These are phyloP conservation scores for Lentinula sp. DNA, from an alignment of 768 basidiomycete species.

Conservation along the genomic window DNA sequence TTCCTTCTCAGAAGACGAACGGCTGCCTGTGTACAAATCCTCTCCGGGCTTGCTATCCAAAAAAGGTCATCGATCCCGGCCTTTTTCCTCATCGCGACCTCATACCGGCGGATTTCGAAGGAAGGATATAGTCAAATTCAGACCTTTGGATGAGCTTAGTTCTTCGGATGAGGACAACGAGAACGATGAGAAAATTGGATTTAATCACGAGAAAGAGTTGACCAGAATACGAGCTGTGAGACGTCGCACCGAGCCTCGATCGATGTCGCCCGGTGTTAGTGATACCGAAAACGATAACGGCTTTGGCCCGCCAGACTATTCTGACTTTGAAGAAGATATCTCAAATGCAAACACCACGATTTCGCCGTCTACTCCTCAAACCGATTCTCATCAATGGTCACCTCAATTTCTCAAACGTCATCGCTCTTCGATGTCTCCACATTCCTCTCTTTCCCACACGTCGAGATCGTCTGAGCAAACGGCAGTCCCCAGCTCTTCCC, in stretches of 20 bases:
- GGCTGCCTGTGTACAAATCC: slow-evolving; percentile 14
- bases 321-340: slow-evolving; percentile 25
- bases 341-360: background rate
- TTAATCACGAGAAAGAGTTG: slow-evolving; percentile 35
- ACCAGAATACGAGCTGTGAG: slow-evolving; percentile 27
- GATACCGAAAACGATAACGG: slow-evolving; percentile 14
- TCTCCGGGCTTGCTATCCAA: slow-evolving; percentile 13
- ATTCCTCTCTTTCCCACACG: background rate
- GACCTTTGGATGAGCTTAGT: slow-evolving; percentile 16
- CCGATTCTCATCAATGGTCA: slow-evolving; percentile 28
- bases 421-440: background rate
- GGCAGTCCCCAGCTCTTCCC: slow-evolving; percentile 8
- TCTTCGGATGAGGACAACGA: slow-evolving; percentile 29
- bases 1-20: background rate
- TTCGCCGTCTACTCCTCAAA: background rate
- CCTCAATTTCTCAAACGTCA: slow-evolving; percentile 42
- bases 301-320: slow-evolving; percentile 26
- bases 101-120: slow-evolving; percentile 11
- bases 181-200: slow-evolving; percentile 9
- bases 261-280: slow-evolving; percentile 12
- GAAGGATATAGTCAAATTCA: slow-evolving; percentile 21
- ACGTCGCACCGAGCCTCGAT: slow-evolving; percentile 7
- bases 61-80: slow-evolving; percentile 9
- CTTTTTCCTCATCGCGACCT: background rate
- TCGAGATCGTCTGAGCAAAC: slow-evolving; percentile 7